Evolutionary conservation across 2,329 filamentous ascomycete genomes (phyloP), one percentile per base, ranked within the genome.

Genomic region (Fusarium euwallaceae): DNA sequence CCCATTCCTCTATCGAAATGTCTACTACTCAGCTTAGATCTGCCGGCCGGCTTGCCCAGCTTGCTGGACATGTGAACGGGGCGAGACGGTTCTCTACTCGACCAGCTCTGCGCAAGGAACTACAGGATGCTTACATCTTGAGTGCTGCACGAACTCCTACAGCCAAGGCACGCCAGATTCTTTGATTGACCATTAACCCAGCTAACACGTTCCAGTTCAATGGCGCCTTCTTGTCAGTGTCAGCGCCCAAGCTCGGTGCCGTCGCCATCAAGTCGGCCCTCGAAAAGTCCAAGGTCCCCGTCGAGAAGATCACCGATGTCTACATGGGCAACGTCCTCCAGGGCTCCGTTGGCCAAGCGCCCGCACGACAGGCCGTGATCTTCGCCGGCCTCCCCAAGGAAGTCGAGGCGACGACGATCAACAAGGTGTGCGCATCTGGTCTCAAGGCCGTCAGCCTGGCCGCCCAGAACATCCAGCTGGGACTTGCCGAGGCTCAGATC

Each of bases 281-380:
- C 64, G 90, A 92, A 77, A 97, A 97, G 84, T 97, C 95, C 62
- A 92, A 91, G 74, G 89, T 98, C 8, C 95, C 97, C 2, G 83
- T 91, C 62, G 91, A 92, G 37, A 93, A 93, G 81, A 94, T 98
- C 80, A 93, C 92, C 73, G 94, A 97, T 84, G 95, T 98, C 17
- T 98, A 98, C 87, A 97, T 98, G 94, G 97, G 97, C 81, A 97
- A 98, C 80, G 97, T 98, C 11, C 89, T 98, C 45, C 92, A 95
- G 83, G 96, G 89, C 53, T 90, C 90, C 20, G 89, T 97, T 7
- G 97, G 97, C 55, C 97, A 99, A 85, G 91, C 97, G 0, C 97
- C 97, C 2, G 96, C 97, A 24, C 92, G 97, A 59, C 97, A 99
- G 86, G 97, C 97, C 12, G 87, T 91, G 75, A 93, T 98, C 70